Evolutionary conservation across 2,329 filamentous ascomycete genomes (phyloP), one percentile per base, ranked within the genome.

Genomic region (Zymoseptoria pseudotritici): DNA sequence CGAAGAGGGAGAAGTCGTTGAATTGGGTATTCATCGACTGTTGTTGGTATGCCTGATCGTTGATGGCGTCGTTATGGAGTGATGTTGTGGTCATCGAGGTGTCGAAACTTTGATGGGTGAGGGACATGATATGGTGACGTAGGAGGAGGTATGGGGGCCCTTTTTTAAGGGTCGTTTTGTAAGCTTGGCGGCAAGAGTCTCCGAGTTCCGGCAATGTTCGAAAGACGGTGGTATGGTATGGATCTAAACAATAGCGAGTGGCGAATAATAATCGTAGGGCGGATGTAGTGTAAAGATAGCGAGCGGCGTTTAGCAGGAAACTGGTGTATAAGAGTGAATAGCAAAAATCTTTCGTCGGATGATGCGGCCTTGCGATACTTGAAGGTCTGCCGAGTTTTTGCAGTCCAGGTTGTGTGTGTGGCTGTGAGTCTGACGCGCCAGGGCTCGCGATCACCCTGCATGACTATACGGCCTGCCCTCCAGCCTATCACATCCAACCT

Each of bases 1-100:
- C 58, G 60, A 50, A 57, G 13, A 59, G 56, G 53, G 58, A 36
- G 31, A 60, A 58, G 49, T 59, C 56, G 53, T 54, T 51, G 49
- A 55, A 53, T 53, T 57, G 22, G 11, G 54, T 50, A 42, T 55
- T 55, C 20, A 57, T 63, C 56, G 55, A 54, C 8, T 50, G 52
- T 46, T 17, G 49, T 36, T 58, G 59, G 29, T 29, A 19, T 49
- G 22, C 50, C 51, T 42, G 53, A 24, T 26, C 53, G 49, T 51
- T 21, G 52, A 46, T 36, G 42, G 46, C 29, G 49, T 36, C 42
- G 36, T 54, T 36, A 17, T 46, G 36, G 36, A 46, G 36, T 46
- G 36, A 7, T 46, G 36, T 46, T 46, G 36, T 46, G 13, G 36
- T 46, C 13, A 13, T 46, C 13, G 36, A n/a, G 17, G 17, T 46